Conservation (phyloP, 345 rosid genomes). For the Laguncularia racemosa region DNA sequence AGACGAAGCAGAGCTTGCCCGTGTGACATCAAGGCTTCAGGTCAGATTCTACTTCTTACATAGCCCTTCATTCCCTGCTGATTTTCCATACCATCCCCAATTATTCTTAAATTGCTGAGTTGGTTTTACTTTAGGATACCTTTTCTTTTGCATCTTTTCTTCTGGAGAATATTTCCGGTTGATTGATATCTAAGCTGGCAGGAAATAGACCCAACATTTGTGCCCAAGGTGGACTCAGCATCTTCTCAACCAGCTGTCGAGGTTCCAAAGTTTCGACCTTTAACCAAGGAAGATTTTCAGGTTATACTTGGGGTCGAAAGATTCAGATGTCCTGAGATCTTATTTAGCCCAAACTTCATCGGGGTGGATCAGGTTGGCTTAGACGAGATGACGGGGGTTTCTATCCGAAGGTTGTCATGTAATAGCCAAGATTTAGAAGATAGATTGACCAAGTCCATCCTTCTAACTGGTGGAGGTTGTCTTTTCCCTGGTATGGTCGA, state of each 20-base stretch:
- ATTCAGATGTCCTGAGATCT: conserved; percentile 78
- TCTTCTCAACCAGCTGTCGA: conserved; percentile 46
- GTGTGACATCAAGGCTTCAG: conserved; percentile 70
- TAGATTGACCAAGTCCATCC: conserved; percentile 62
- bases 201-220: conserved; percentile 78
- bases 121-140: not conserved
- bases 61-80: not conserved
- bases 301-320: conserved; percentile 74
- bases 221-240: conserved; percentile 51
- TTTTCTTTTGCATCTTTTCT: not conserved
- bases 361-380: conserved; percentile 86
- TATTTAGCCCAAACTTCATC: conserved; percentile 67
- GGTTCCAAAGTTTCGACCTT: conserved; percentile 45
- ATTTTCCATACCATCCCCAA: too few relatives aligned
- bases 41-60: conserved; percentile 15
- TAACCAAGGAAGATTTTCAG: conserved; percentile 88
- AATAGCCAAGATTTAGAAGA: conserved; percentile 37
- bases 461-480: conserved; percentile 75
- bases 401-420: conserved; percentile 54
- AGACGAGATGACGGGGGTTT: conserved; percentile 81
- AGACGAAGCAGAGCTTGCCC: conserved; percentile 67
- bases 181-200: conserved; percentile 14
- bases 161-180: not conserved
- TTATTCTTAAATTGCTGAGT: not conserved
- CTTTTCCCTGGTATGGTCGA: conserved; percentile 60